Conservation (phyloP, 1,284 basidiomycete species). For the Fomitopsis schrenkii region DNA sequence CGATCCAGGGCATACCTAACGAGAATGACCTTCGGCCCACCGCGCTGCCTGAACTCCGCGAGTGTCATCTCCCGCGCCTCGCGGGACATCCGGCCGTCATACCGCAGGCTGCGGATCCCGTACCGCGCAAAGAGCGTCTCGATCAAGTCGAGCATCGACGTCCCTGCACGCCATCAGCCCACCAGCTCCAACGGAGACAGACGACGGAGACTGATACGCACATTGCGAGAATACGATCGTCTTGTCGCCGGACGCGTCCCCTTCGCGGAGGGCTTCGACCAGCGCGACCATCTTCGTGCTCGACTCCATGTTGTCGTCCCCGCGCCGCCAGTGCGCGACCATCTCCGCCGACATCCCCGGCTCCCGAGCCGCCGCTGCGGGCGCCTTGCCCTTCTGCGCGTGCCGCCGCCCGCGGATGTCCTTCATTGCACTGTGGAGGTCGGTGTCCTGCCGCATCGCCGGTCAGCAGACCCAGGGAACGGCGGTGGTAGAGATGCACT, state of each 20-base stretch:
- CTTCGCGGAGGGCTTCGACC: conserved; percentile 48
- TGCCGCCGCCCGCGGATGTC: conserved; percentile 1
- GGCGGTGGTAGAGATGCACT: background rate
- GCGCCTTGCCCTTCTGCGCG: conserved; percentile 3
- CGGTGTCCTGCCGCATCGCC: background rate
- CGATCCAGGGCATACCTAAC: no score
- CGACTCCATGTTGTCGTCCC: conserved; percentile 56
- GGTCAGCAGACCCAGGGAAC: background rate
- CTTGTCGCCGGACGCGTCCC: conserved; percentile 62
- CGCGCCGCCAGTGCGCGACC: conserved; percentile 47
- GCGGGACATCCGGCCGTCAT: conserved; percentile 62
- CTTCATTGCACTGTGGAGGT: background rate
- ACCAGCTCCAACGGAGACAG: background rate
- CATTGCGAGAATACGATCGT: conserved; percentile 70
- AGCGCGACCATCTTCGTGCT: conserved; percentile 68
- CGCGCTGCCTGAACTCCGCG: conserved; percentile 44
- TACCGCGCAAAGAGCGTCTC: conserved; percentile 53
- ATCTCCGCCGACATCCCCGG: conserved; percentile 35
- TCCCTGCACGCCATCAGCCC: conserved; percentile 41
- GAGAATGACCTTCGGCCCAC: conserved; percentile 57
- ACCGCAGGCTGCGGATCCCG: conserved; percentile 55
- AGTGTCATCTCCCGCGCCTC: conserved; percentile 45
- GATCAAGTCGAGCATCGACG: conserved; percentile 64
- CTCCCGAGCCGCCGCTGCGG: background rate
- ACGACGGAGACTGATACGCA: conserved; percentile 25